phyloP scores from a whole-genome alignment of 179 eudicot genomes.

The Carnegiea gigantea region DNA sequence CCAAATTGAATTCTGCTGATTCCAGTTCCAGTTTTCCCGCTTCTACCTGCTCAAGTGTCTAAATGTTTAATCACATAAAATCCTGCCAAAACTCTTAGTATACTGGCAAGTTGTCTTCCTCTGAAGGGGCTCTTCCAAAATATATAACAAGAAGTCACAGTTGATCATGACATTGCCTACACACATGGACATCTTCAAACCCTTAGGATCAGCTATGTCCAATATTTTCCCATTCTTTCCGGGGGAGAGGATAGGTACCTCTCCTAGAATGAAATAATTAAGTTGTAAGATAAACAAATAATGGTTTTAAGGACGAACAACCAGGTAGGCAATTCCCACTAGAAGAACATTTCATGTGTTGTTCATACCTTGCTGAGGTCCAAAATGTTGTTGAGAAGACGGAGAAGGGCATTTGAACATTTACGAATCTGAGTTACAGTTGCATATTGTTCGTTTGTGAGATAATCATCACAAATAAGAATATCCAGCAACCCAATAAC shows the following conservation, averaged over 20 bases:
- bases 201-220: neutral
- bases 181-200: neutral
- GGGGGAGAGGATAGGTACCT: too few relatives aligned
- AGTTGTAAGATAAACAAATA: neutral
- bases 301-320: neutral
- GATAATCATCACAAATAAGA: slow-evolving; percentile 77
- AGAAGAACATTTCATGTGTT: neutral
- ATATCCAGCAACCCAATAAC: slow-evolving; percentile 96
- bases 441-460: slow-evolving; percentile 82
- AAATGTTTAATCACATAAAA: slow-evolving; percentile 1
- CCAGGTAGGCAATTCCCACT: neutral
- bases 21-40: slow-evolving; percentile 94
- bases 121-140: slow-evolving; percentile 4
- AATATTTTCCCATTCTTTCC: too few relatives aligned
- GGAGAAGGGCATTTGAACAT: slow-evolving; percentile 88
- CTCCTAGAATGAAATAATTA: neutral
- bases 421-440: slow-evolving; percentile 85
- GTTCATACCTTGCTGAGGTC: slow-evolving; percentile 87
- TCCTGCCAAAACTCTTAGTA: neutral
- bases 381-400: slow-evolving; percentile 94
- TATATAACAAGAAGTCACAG: neutral
- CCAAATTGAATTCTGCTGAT: slow-evolving; percentile 88
- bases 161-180: neutral
- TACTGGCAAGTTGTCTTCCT: neutral
- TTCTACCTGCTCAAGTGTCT: slow-evolving; percentile 66